Evolutionary conservation across 2,329 filamentous ascomycete species (phyloP).

Genomic region (Fusarium sp.): DNA sequence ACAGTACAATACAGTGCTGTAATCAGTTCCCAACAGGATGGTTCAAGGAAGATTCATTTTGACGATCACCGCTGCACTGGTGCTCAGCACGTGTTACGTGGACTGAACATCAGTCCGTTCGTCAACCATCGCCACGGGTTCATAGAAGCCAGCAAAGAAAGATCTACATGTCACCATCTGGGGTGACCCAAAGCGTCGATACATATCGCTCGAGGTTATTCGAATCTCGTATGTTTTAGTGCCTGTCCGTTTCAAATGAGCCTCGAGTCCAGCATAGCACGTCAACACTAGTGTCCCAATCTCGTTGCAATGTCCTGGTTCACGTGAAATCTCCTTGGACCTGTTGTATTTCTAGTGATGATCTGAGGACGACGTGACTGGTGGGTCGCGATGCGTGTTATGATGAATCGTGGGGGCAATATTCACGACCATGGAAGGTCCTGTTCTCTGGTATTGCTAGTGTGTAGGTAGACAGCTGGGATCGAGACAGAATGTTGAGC

Average conservation of each 20-base stretch:
- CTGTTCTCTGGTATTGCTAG: background rate
- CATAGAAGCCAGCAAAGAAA: constrained; percentile 30
- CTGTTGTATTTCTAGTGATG: background rate
- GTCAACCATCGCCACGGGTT: constrained; percentile 24
- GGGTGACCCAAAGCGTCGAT: constrained; percentile 5
- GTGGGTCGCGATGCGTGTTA: background rate
- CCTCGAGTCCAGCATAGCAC: constrained; percentile 12
- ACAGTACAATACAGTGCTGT: constrained; percentile 4
- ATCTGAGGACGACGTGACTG: constrained; percentile 7
- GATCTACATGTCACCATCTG: constrained; percentile 23
- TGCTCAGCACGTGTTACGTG: constrained; percentile 29
- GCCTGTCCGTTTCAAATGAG: constrained; percentile 16
- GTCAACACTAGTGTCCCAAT: constrained; percentile 11
- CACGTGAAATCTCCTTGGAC: background rate
- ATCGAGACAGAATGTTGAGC: background rate
- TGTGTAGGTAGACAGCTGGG: background rate
- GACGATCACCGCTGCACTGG: constrained; percentile 28
- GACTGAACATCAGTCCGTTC: constrained; percentile 21
- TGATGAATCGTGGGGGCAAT: background rate
- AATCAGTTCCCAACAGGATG: constrained; percentile 20
- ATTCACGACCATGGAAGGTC: background rate
- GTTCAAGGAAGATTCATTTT: constrained; percentile 25
- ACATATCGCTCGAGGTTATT: constrained; percentile 2
- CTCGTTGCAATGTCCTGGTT: constrained; percentile 10
- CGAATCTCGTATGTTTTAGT: constrained; percentile 23